phyloP scores from a whole-genome alignment of 805 yeast species.

The Wickerhamia fluorescens region DNA sequence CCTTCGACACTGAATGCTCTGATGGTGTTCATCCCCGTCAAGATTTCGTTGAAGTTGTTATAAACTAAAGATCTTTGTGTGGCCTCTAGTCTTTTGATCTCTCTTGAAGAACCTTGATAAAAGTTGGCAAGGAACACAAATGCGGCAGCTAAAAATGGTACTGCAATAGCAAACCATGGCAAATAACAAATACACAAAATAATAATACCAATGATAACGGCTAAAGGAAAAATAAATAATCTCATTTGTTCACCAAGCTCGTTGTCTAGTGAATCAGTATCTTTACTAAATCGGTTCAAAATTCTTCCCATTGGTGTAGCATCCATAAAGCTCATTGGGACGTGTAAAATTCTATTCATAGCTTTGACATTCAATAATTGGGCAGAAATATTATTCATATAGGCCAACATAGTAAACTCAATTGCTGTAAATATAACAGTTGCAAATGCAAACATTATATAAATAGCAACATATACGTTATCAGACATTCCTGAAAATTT shows the following conservation, averaged over 20 bases:
- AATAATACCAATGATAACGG: conserved; percentile 32
- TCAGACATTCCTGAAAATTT: conserved; percentile 22
- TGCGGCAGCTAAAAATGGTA: conserved; percentile 42
- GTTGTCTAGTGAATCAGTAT: conserved; percentile 40
- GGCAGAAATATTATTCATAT: conserved; percentile 34
- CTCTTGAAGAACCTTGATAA: conserved; percentile 43
- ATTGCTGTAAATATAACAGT: conserved; percentile 33
- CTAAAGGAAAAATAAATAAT: conserved; percentile 34
- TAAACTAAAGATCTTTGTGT: conserved; percentile 42
- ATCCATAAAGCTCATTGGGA: conserved; percentile 39
- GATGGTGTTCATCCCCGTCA: conserved; percentile 43
- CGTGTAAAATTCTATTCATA: conserved; percentile 30
- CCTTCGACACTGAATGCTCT: conserved; percentile 33
- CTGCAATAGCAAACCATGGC: conserved; percentile 50
- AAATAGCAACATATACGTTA: conserved; percentile 26
- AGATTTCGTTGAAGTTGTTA: conserved; percentile 42
- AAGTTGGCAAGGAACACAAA: conserved; percentile 34
- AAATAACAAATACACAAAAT: conserved; percentile 43
- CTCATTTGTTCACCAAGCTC: conserved; percentile 38
- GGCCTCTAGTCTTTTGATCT: conserved; percentile 43
- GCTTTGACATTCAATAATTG: conserved; percentile 30
- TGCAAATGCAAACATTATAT: conserved; percentile 28
- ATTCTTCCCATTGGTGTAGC: conserved; percentile 39
- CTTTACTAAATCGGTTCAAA: conserved; percentile 38
- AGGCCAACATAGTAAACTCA: conserved; percentile 36